Evolutionary conservation across 306 rosid genomes (phyloP).

Genomic region (Sesbania bispinosa): DNA sequence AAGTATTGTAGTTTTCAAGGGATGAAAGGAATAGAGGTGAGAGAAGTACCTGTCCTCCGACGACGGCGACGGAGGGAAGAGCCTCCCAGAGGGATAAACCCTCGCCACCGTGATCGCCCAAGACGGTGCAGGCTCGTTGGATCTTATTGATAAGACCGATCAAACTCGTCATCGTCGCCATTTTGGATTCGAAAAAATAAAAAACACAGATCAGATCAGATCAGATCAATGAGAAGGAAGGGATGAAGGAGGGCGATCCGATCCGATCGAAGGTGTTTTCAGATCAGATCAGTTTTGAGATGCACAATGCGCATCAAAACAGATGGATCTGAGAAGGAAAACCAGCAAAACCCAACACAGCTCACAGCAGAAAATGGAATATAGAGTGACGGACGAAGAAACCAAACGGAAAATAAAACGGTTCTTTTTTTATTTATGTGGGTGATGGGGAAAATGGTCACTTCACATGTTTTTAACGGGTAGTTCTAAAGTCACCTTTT

Average conservation of each 20-base stretch:
- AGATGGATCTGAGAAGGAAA: not conserved
- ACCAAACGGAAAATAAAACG: constrained; percentile 34
- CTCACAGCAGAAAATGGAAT: constrained; percentile 23
- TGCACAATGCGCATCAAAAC: constrained; percentile 35
- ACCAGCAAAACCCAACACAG: not conserved
- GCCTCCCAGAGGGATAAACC: constrained; percentile 99
- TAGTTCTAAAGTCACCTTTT: constrained; percentile 20
- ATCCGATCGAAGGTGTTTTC: not conserved
- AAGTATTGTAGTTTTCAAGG: not conserved
- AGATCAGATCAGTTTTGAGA: constrained; percentile 24
- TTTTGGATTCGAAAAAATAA: constrained; percentile 14
- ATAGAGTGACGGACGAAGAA: not conserved
- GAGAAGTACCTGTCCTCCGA: constrained; percentile 89
- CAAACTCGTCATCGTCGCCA: constrained; percentile 99
- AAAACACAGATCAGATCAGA: not conserved
- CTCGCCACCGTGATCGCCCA: constrained; percentile 97
- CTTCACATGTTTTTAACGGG: not conserved
- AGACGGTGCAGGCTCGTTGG: constrained; percentile 95
- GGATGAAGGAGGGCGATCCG: not conserved
- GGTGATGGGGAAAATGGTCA: constrained; percentile 16
- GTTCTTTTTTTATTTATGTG: constrained; percentile 8
- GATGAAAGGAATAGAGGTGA: not conserved
- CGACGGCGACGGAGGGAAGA: constrained; percentile 98
- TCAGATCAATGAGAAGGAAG: not conserved
- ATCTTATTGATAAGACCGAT: constrained; percentile 93